phyloP scores from a whole-genome alignment of 805 yeast genomes.

The Saturnispora dispora region DNA sequence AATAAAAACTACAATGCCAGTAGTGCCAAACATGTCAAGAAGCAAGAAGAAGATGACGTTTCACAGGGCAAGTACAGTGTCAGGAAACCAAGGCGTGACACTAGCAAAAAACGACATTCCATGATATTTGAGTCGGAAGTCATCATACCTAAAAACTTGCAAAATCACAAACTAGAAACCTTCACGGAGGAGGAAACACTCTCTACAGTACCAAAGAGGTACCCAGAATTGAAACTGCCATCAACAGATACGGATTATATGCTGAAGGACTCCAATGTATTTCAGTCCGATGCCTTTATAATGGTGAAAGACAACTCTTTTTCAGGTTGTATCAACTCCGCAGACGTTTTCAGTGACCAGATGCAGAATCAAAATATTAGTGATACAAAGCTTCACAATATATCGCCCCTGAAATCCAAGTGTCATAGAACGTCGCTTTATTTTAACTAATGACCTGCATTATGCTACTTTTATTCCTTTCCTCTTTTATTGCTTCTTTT shows the following conservation, averaged over 20 bases:
- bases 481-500: background rate
- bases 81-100: background rate
- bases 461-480: background rate
- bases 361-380: background rate
- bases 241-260: background rate
- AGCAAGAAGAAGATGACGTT: background rate
- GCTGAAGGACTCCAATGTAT: background rate
- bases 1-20: background rate
- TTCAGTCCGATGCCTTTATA: background rate
- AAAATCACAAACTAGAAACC: background rate
- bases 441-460: background rate
- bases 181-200: background rate
- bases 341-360: background rate
- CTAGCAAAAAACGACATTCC: constrained; percentile 3
- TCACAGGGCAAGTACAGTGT: background rate
- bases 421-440: constrained; percentile 10
- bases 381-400: background rate
- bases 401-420: background rate
- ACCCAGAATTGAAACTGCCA: background rate
- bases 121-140: constrained; percentile 5
- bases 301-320: background rate
- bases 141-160: background rate
- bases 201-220: background rate
- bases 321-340: background rate
- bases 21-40: background rate